Conservation (phyloP, 768 basidiomycete genomes). For the Xerocomellus intermedius region DNA sequence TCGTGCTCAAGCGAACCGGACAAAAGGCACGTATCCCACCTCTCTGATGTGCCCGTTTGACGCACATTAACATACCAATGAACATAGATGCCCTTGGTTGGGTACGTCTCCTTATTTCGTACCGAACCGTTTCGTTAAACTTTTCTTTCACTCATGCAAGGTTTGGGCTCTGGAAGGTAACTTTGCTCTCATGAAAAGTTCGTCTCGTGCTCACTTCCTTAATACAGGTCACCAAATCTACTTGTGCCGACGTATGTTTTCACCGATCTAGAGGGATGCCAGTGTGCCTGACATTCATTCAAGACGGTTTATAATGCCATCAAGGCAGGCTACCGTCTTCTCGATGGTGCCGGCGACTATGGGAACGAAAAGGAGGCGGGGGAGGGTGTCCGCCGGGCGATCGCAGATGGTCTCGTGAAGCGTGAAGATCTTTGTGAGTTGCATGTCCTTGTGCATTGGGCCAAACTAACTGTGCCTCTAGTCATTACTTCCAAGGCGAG, state of each 20-base stretch:
- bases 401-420: conserved; percentile 79
- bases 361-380: conserved; percentile 89
- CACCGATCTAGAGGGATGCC: background rate
- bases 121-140: background rate
- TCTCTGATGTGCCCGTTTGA: background rate
- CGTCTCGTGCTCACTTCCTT: background rate
- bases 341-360: conserved; percentile 86
- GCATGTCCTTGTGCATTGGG: background rate
- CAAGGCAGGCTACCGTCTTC: conserved; percentile 81
- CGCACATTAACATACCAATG: background rate
- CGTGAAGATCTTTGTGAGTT: conserved; percentile 81
- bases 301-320: conserved; percentile 84
- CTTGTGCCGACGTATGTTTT: conserved; percentile 56
- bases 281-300: conserved; percentile 2
- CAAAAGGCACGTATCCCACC: conserved; percentile 44
- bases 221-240: conserved; percentile 52
- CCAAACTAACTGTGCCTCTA: conserved; percentile 25
- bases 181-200: conserved; percentile 4
- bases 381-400: conserved; percentile 73
- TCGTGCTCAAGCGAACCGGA: conserved; percentile 57
- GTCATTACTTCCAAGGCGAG: conserved; percentile 82
- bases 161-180: conserved; percentile 71
- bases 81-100: conserved; percentile 67
- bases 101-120: conserved; percentile 38
- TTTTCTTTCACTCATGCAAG: conserved; percentile 33